These are phyloP conservation scores for Echites panduratus DNA, from an alignment of 257 asterid species.

Conservation along the genomic window DNA sequence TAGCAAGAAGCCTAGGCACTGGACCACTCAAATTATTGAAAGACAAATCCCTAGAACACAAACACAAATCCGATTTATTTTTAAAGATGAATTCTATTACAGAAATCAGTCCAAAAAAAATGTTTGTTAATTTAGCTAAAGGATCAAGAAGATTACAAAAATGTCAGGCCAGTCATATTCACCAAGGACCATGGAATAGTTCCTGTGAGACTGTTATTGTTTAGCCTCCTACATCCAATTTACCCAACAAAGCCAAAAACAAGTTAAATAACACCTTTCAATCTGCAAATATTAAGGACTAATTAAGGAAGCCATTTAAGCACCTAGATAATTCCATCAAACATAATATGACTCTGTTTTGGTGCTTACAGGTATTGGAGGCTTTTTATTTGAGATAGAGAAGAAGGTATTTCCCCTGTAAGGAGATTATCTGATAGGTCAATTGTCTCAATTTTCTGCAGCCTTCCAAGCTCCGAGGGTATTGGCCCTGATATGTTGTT, in stretches of 20 bases:
- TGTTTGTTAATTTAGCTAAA: slow-evolving; percentile 1
- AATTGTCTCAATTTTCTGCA: slow-evolving; percentile 56
- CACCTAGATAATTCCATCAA: not conserved
- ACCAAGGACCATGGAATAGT: slow-evolving; percentile 59
- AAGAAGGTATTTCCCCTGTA: slow-evolving; percentile 63
- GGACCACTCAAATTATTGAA: slow-evolving; percentile 91
- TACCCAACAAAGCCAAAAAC: not conserved
- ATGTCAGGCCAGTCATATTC: slow-evolving; percentile 71
- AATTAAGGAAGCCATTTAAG: not conserved
- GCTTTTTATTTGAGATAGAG: slow-evolving; percentile 54
- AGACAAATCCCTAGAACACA: slow-evolving; percentile 68
- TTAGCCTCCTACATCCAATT: slow-evolving; percentile 64
- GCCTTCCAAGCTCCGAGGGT: slow-evolving; percentile 71
- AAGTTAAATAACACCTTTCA: too few relatives aligned
- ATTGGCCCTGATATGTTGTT: slow-evolving; percentile 70
- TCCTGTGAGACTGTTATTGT: slow-evolving; percentile 79
- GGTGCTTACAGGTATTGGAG: slow-evolving; percentile 70
- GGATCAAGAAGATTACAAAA: slow-evolving; percentile 50
- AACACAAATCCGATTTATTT: slow-evolving; percentile 2
- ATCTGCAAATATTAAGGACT: too few relatives aligned
- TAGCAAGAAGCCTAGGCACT: slow-evolving; percentile 71
- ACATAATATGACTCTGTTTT: not conserved
- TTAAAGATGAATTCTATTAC: slow-evolving; percentile 10
- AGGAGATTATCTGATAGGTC: slow-evolving; percentile 73
- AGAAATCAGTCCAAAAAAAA: slow-evolving; percentile 3